Conservation (phyloP, 441 rosid genomes). For the Hura crepitans region DNA sequence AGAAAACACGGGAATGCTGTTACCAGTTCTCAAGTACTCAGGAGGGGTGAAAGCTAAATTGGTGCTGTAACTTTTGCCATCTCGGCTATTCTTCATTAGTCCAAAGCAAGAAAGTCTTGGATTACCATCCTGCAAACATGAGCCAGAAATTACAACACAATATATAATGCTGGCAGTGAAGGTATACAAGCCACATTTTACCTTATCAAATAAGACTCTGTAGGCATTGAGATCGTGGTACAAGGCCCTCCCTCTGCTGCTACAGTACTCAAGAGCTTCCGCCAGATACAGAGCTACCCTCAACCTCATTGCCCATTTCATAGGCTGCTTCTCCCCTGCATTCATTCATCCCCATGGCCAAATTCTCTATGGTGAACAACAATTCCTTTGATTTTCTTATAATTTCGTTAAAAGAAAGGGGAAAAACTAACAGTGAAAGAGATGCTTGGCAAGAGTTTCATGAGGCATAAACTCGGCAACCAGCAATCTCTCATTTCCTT, state of each 20-base stretch:
- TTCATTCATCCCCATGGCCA: constrained; percentile 23
- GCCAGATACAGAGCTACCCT: constrained; percentile 90
- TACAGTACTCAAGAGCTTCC: constrained; percentile 84
- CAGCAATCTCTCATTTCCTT: constrained; percentile 85
- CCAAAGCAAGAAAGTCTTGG: constrained; percentile 96
- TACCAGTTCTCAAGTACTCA: constrained; percentile 90
- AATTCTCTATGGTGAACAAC: not conserved
- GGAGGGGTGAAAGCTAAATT: constrained; percentile 98
- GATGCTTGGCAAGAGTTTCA: constrained; percentile 88
- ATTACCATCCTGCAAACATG: constrained; percentile 61
- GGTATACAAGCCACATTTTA: constrained; percentile 12
- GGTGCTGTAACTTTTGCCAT: constrained; percentile 95
- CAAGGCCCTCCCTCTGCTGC: constrained; percentile 79
- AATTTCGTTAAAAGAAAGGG: not conserved
- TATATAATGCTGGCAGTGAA: not conserved
- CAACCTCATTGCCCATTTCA: constrained; percentile 97
- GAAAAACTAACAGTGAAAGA: constrained; percentile 65
- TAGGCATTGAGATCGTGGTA: constrained; percentile 97
- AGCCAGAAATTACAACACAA: constrained; percentile 13
- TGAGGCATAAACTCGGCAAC: constrained; percentile 92
- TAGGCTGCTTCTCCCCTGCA: constrained; percentile 90
- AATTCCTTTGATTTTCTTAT: not conserved
- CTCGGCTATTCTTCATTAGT: constrained; percentile 92
- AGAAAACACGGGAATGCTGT: not conserved
- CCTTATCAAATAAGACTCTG: constrained; percentile 89